Evolutionary conservation across 352 stramenopile species (phyloP).

Genomic region (Pythium rishiriense): DNA sequence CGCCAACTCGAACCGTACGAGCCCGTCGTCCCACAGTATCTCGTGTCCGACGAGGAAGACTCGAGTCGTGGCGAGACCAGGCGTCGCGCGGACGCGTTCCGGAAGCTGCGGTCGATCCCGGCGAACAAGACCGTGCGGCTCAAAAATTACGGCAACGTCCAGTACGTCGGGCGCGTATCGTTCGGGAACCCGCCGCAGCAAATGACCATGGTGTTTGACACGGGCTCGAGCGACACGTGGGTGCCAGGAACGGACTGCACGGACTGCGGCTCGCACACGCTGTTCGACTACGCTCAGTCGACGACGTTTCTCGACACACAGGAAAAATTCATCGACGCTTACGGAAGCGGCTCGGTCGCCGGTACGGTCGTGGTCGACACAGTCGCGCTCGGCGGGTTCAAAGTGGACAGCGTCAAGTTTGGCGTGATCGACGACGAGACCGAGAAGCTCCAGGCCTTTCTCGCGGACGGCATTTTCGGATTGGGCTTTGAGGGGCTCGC

Average conservation of each 20-base stretch:
- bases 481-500: conserved; percentile 85
- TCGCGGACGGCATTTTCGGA: conserved; percentile 88
- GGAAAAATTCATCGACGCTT: conserved; percentile 75
- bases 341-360: conserved; percentile 77
- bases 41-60: background rate
- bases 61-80: background rate
- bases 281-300: conserved; percentile 53
- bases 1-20: conserved; percentile 1
- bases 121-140: conserved; percentile 48
- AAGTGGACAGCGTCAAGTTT: conserved; percentile 74
- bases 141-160: conserved; percentile 85
- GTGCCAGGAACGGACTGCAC: conserved; percentile 55
- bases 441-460: conserved; percentile 74
- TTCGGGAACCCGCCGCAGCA: conserved; percentile 70
- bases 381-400: conserved; percentile 66
- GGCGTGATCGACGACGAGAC: conserved; percentile 70
- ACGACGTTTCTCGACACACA: conserved; percentile 74
- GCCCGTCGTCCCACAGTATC: conserved; percentile 3
- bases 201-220: conserved; percentile 79
- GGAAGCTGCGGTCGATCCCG: conserved; percentile 24
- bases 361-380: conserved; percentile 80
- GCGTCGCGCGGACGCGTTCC: conserved; percentile 16
- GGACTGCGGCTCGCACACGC: conserved; percentile 53
- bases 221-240: conserved; percentile 82
- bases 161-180: conserved; percentile 76